These are phyloP conservation scores for Aureobasidium sp. DNA, from an alignment of 2,329 filamentous ascomycete genomes.

Conservation along the genomic window DNA sequence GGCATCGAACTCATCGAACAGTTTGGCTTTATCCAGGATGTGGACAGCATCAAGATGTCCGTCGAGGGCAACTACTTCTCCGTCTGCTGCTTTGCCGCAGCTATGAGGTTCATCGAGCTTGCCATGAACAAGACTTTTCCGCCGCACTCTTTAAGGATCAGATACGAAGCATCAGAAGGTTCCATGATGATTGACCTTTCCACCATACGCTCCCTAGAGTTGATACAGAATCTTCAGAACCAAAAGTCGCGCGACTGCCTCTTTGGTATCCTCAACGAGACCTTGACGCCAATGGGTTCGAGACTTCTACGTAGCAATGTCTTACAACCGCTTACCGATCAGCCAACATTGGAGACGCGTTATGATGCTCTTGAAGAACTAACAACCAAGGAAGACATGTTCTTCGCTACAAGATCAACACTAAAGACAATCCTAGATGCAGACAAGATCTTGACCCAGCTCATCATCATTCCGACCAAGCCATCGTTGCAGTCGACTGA, in stretches of 20 bases:
- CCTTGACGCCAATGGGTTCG: slow-evolving; percentile 79
- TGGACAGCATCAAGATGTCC: slow-evolving; percentile 72
- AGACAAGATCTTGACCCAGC: slow-evolving; percentile 73
- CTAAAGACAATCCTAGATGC: slow-evolving; percentile 70
- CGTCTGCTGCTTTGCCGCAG: slow-evolving; percentile 76
- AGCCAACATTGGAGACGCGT: slow-evolving; percentile 59
- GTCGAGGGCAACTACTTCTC: slow-evolving; percentile 80
- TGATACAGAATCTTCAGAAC: slow-evolving; percentile 79
- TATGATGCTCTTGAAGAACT: slow-evolving; percentile 83
- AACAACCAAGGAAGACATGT: slow-evolving; percentile 75
- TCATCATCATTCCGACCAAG: slow-evolving; percentile 68
- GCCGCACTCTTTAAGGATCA: slow-evolving; percentile 74
- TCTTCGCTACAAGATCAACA: slow-evolving; percentile 67
- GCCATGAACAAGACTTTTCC: slow-evolving; percentile 62
- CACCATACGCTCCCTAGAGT: slow-evolving; percentile 77
- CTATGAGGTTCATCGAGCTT: slow-evolving; percentile 71
- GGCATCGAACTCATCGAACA: slow-evolving; percentile 72
- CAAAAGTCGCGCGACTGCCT: slow-evolving; percentile 73
- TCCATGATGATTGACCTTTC: slow-evolving; percentile 94
- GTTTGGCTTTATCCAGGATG: slow-evolving; percentile 72
- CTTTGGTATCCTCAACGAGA: slow-evolving; percentile 79
- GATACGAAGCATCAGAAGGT: slow-evolving; percentile 80
- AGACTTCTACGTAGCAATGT: slow-evolving; percentile 79
- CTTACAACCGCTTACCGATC: slow-evolving; percentile 75
- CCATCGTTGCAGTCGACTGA: slow-evolving; percentile 63